Evolutionary conservation across 2,329 filamentous ascomycete genomes (phyloP), one percentile per base, ranked within the genome.

Genomic region (Ustulina deusta): DNA sequence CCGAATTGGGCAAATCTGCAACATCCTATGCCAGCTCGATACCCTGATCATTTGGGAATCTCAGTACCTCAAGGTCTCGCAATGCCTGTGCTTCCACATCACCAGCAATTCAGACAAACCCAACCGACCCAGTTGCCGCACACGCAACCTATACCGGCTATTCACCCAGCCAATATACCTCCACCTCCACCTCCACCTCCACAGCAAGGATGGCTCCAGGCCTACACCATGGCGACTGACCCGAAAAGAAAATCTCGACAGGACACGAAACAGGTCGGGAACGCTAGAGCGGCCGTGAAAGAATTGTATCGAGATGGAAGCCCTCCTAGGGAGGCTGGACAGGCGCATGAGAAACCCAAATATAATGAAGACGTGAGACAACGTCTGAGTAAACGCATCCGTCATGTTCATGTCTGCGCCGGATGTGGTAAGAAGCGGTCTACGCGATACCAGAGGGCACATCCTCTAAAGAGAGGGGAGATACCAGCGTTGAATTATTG

Each of bases 391-490:
- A 73, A 71, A 48, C 69, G 69, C 36, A 73, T 75, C 32, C 72
- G 59, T 11, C 73, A 76, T 60, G 27, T 63, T 36, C 73, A 76
- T 69, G 56, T 72, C 20, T 77, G 75, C 27, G 66, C 69, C 17
- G 73, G 67, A 17, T 77, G 75, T 61, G 75, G 75, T 29, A 72
- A 71, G 52, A 72, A 69, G 59, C 66, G 74, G 15, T 75, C 75
- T 17, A 61, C 49, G 44, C 57, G 46, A 46, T 76, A 75, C 25
- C 74, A 74, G n/a, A 70, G 48, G 36, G 63, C 51, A 48, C 68
- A 76, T 56, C 73, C 73, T 20, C 54, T 76, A 40, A 69, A 71
- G 36, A 75, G 65, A 59, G 75, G 75, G 6, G 70, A 77, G 61
- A 68, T 72, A 27, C 75, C 75, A 1, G 55, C 69, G 15, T 60